Conservation (phyloP, 2,329 filamentous ascomycete genomes). For the Ambrosiella xylebori region DNA sequence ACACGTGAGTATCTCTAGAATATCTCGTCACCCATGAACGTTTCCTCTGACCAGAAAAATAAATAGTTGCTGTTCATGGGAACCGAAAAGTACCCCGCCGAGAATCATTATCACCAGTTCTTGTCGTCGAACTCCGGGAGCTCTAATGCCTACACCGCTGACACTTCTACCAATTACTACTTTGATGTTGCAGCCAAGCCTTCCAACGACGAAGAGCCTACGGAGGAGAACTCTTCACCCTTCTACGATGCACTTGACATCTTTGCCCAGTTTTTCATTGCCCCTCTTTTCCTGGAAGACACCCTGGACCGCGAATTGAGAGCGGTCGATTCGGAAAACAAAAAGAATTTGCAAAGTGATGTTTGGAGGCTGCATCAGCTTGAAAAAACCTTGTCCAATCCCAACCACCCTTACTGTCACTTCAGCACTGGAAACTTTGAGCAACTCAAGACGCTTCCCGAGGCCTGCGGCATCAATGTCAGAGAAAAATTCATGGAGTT, state of each 20-base stretch:
- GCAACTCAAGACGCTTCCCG: slow-evolving; percentile 66
- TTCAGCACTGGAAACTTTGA: slow-evolving; percentile 84
- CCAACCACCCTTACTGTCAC: slow-evolving; percentile 73
- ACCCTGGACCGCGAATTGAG: slow-evolving; percentile 74
- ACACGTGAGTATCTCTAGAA: slow-evolving; percentile 38
- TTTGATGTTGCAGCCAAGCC: slow-evolving; percentile 83
- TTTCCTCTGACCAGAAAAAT: neutral
- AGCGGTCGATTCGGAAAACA: slow-evolving; percentile 90
- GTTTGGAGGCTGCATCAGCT: slow-evolving; percentile 76
- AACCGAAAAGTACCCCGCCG: slow-evolving; percentile 88
- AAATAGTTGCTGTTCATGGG: slow-evolving; percentile 79
- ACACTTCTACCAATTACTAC: slow-evolving; percentile 93
- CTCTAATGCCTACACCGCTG: slow-evolving; percentile 87
- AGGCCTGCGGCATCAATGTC: slow-evolving; percentile 65
- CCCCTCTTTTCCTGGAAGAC: slow-evolving; percentile 68
- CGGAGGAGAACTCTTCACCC: slow-evolving; percentile 38
- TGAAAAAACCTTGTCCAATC: slow-evolving; percentile 74
- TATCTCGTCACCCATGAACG: neutral
- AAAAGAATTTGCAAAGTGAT: slow-evolving; percentile 90
- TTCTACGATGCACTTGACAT: slow-evolving; percentile 72
- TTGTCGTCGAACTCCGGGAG: slow-evolving; percentile 76
- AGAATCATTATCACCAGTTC: slow-evolving; percentile 93
- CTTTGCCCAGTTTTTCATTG: slow-evolving; percentile 87
- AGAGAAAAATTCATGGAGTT: slow-evolving; percentile 86
- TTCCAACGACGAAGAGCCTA: slow-evolving; percentile 39